phyloP scores from a whole-genome alignment of 768 basidiomycete species.

The Lentinus tigrinus region DNA sequence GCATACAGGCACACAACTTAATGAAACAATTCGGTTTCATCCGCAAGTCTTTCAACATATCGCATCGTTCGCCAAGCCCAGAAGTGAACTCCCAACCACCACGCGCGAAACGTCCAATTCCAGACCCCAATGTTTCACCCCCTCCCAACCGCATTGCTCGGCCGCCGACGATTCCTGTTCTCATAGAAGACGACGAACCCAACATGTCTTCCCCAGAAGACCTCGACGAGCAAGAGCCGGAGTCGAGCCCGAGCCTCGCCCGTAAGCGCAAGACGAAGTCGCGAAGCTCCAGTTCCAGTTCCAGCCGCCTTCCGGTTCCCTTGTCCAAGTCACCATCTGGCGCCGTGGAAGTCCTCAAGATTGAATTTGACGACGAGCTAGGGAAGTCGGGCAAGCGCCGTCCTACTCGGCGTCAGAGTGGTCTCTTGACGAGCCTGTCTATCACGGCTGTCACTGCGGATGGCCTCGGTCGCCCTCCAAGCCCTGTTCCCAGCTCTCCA shows the following conservation, averaged over 20 bases:
- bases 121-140: slow-evolving; percentile 44
- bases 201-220: slow-evolving; percentile 30
- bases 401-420: slow-evolving; percentile 45
- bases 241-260: slow-evolving; percentile 37
- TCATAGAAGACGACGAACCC: slow-evolving; percentile 67
- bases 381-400: slow-evolving; percentile 34
- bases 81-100: slow-evolving; percentile 44
- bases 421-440: slow-evolving; percentile 47
- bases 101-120: slow-evolving; percentile 47
- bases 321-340: slow-evolving; percentile 2
- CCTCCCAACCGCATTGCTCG: slow-evolving; percentile 59
- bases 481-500: slow-evolving; percentile 69
- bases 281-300: slow-evolving; percentile 21
- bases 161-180: slow-evolving; percentile 64
- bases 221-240: slow-evolving; percentile 38
- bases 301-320: slow-evolving; percentile 14
- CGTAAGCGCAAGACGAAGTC: slow-evolving; percentile 43
- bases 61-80: slow-evolving; percentile 24
- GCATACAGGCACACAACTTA: slow-evolving; percentile 34
- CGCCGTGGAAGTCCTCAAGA: slow-evolving; percentile 33
- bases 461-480: slow-evolving; percentile 46
- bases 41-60: slow-evolving; percentile 58
- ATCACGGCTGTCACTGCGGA: slow-evolving; percentile 29
- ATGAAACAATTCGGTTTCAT: slow-evolving; percentile 65
- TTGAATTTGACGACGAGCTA: slow-evolving; percentile 33